These are phyloP conservation scores for Sclerotinia borealis DNA, from an alignment of 2,329 filamentous ascomycete genomes.

Conservation along the genomic window DNA sequence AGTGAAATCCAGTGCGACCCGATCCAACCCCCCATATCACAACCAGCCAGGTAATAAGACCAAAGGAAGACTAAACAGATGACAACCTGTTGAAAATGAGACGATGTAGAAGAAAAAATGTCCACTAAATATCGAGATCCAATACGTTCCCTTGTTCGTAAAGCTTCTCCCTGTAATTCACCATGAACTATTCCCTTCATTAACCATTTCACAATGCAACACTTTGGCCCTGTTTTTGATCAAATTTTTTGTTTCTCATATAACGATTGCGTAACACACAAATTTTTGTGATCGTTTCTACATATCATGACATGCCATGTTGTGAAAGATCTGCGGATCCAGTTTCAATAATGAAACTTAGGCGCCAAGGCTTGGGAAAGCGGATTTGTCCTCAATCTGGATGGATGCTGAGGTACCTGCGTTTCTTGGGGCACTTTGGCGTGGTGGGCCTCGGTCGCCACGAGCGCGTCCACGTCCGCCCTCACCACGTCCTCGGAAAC, in stretches of 20 bases:
- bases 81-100: background rate
- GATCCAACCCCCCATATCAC: conserved; percentile 1
- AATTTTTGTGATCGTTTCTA: conserved; percentile 11
- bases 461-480: conserved; percentile 44
- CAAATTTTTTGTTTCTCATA: conserved; percentile 10
- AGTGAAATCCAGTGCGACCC: background rate
- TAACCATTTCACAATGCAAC: conserved; percentile 6
- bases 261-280: conserved; percentile 11
- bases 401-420: conserved; percentile 33
- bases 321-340: conserved; percentile 18
- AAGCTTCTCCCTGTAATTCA: background rate
- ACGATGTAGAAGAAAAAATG: background rate
- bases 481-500: conserved; percentile 42
- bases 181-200: background rate
- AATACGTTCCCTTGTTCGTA: background rate
- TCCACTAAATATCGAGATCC: background rate
- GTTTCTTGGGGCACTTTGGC: conserved; percentile 33
- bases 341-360: conserved; percentile 22
- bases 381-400: conserved; percentile 44
- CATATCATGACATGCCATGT: conserved; percentile 15
- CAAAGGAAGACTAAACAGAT: background rate
- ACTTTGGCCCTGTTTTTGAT: background rate
- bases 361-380: conserved; percentile 49
- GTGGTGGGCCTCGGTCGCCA: conserved; percentile 40
- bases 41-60: background rate